Evolutionary conservation across 148 eudicot genomes (phyloP).

Genomic region (Rheum nobile): DNA sequence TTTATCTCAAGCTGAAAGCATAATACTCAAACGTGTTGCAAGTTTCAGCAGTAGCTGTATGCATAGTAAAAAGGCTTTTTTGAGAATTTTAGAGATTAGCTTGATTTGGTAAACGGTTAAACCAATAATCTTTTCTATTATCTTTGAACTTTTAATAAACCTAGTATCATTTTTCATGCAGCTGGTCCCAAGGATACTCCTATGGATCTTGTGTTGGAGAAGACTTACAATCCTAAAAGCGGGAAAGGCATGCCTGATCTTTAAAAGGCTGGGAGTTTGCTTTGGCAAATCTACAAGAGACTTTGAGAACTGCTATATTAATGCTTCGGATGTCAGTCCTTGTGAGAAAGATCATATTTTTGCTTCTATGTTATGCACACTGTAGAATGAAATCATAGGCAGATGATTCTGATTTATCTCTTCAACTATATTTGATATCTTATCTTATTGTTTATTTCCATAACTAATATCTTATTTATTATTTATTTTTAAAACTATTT

Average conservation of each 20-base stretch:
- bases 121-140: neutral
- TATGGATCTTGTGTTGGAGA: conserved; percentile 58
- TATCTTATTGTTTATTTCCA: too few species aligned
- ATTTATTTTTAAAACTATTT: too few species aligned
- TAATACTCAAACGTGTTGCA: too few species aligned
- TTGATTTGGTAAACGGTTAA: neutral
- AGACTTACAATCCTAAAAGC: conserved; percentile 72
- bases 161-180: conserved; percentile 18
- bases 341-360: neutral
- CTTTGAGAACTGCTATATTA: neutral
- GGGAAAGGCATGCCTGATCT: conserved; percentile 90
- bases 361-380: neutral
- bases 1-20: too few species aligned
- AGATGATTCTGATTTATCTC: neutral
- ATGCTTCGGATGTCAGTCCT: neutral
- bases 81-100: neutral
- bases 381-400: neutral
- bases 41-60: neutral
- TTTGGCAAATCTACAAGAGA: neutral
- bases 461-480: too few species aligned
- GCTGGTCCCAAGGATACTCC: conserved; percentile 95
- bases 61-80: neutral
- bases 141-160: neutral
- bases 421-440: neutral
- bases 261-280: conserved; percentile 8